Conservation (phyloP, 1,284 basidiomycete genomes). For the Singerocomus rubriflavus region DNA sequence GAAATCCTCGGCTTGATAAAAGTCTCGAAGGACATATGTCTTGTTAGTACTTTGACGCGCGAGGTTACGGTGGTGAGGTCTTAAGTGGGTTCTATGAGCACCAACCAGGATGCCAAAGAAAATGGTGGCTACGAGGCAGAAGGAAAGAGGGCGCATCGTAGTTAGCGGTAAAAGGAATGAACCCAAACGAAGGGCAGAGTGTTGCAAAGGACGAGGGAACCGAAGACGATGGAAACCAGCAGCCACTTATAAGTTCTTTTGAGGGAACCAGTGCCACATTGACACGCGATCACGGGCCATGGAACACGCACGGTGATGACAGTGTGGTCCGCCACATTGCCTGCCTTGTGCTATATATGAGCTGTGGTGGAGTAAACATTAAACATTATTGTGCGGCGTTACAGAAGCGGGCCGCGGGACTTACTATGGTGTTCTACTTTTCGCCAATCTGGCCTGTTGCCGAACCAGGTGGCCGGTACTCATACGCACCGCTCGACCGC, state of each 20-base stretch:
- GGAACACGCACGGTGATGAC: not conserved
- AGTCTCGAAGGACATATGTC: slow-evolving; percentile 23
- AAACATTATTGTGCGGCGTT: slow-evolving; percentile 4
- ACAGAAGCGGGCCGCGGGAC: not conserved
- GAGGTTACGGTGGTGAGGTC: slow-evolving; percentile 28
- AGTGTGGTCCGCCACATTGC: slow-evolving; percentile 1
- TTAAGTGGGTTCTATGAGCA: slow-evolving; percentile 20
- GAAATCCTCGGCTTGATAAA: slow-evolving; percentile 33
- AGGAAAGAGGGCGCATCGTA: slow-evolving; percentile 30
- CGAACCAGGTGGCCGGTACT: too few species aligned
- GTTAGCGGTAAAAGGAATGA: slow-evolving; percentile 12
- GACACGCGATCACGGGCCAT: slow-evolving; percentile 3
- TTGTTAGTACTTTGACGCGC: slow-evolving; percentile 18
- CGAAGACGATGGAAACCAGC: not conserved
- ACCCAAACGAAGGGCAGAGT: slow-evolving; percentile 1
- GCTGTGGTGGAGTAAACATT: not conserved
- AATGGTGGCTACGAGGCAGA: slow-evolving; percentile 18
- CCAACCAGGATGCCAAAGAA: slow-evolving; percentile 32
- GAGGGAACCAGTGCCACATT: not conserved
- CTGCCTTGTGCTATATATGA: slow-evolving; percentile 17
- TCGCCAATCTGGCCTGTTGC: not conserved
- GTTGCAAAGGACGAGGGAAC: not conserved
- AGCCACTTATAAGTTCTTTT: slow-evolving; percentile 4
- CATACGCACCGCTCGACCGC: too few species aligned
- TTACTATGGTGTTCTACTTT: not conserved